Percentiles rank a stretch among this genome's conserved stretches.
These are phyloP conservation scores for Gomphus bonarii DNA, from an alignment of 1,284 basidiomycete genomes.

Conservation along the genomic window DNA sequence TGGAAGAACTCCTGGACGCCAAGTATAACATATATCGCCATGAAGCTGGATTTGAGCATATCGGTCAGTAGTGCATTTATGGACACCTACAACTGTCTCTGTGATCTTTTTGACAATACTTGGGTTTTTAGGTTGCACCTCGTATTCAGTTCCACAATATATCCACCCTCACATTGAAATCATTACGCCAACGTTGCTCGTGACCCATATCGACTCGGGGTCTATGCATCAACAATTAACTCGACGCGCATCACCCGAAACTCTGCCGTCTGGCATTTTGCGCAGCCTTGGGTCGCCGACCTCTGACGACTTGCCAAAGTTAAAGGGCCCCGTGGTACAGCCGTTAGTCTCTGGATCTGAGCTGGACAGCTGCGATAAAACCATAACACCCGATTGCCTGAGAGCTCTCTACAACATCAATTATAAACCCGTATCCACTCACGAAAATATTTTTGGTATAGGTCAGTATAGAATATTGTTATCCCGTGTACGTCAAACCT, in stretches of 20 bases:
- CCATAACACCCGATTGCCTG: slow-evolving; percentile 17
- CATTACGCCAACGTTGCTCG: slow-evolving; percentile 48
- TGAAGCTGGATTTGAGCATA: slow-evolving; percentile 25
- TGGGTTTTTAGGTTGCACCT: slow-evolving; percentile 32
- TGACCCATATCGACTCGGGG: slow-evolving; percentile 2
- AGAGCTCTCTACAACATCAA: slow-evolving; percentile 16
- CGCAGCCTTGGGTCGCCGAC: slow-evolving; percentile 7
- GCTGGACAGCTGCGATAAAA: slow-evolving; percentile 14
- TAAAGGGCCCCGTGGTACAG: neutral
- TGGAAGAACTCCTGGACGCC: slow-evolving; percentile 33
- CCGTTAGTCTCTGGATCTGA: slow-evolving; percentile 3
- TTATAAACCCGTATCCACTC: slow-evolving; percentile 7
- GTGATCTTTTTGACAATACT: neutral
- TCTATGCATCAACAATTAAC: neutral
- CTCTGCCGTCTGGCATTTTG: neutral
- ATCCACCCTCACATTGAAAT: slow-evolving; percentile 58
- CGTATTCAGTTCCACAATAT: slow-evolving; percentile 55
- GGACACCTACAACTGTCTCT: neutral
- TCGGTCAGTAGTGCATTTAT: slow-evolving; percentile 19
- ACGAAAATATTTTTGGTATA: slow-evolving; percentile 15
- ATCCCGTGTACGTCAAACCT: neutral
- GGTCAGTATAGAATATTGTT: neutral
- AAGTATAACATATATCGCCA: slow-evolving; percentile 37
- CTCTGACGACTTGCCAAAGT: slow-evolving; percentile 8
- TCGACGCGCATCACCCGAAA: neutral